phyloP scores from a whole-genome alignment of 768 basidiomycete species.

The Suillus subalutaceus region DNA sequence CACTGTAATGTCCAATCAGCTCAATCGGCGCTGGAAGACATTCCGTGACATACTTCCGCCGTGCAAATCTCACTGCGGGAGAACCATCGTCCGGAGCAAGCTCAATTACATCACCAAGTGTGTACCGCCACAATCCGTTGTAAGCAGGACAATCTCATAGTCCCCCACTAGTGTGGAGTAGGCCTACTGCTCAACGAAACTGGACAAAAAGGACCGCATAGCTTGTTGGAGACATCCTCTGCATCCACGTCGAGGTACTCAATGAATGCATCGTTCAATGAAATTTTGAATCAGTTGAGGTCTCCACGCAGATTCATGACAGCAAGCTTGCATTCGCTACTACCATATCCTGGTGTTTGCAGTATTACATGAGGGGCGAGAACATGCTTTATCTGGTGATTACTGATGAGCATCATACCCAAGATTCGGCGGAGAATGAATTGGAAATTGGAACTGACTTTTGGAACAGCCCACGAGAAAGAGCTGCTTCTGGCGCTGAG shows the following conservation, averaged over 20 bases:
- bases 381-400: constrained; percentile 18
- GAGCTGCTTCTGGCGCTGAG: constrained; percentile 23
- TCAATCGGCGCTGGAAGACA: too few relatives aligned
- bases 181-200: constrained; percentile 1
- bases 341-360: constrained; percentile 11
- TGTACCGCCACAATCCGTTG: too few relatives aligned
- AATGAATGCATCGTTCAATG: constrained; percentile 9
- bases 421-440: too few relatives aligned
- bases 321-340: constrained; percentile 18
- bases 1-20: too few relatives aligned
- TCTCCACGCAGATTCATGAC: neutral
- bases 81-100: too few relatives aligned
- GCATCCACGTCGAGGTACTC: constrained; percentile 23
- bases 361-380: constrained; percentile 20
- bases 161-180: constrained; percentile 4
- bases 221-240: constrained; percentile 16
- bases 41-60: too few relatives aligned
- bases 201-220: constrained; percentile 12
- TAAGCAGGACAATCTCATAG: too few relatives aligned
- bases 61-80: too few relatives aligned
- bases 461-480: constrained; percentile 19
- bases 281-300: constrained; percentile 19
- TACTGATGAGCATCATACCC: neutral
- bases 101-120: too few relatives aligned
- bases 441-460: constrained; percentile 5